Conservation (phyloP, 2,329 filamentous ascomycete species). For the Westerdykella ornata region DNA sequence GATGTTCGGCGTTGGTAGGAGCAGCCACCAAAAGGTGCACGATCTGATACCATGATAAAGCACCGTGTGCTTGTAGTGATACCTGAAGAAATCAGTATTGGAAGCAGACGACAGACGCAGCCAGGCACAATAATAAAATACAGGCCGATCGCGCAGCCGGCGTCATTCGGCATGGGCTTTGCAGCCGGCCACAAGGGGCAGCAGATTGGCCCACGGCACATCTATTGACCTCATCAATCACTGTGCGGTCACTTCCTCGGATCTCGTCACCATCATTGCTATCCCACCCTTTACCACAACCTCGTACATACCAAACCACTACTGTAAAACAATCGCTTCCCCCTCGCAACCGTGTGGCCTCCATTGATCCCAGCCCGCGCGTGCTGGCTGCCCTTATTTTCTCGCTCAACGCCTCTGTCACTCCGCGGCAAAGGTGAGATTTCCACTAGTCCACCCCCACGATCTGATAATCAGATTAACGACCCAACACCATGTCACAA, state of each 20-base stretch:
- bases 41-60: too few species aligned
- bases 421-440: constrained; percentile 11
- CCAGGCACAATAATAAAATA: too few species aligned
- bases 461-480: constrained; percentile 24
- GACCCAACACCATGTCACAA: constrained; percentile 4
- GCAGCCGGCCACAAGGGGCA: background rate
- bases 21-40: too few species aligned
- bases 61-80: too few species aligned
- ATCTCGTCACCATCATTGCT: background rate
- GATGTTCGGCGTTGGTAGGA: too few species aligned
- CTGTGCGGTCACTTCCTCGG: background rate
- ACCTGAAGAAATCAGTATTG: too few species aligned
- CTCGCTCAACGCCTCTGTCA: background rate
- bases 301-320: background rate
- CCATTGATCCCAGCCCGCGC: background rate
- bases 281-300: background rate
- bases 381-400: background rate
- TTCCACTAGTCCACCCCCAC: constrained; percentile 12
- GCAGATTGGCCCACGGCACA: background rate
- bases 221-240: background rate
- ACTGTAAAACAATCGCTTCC: background rate
- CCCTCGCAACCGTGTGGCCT: background rate
- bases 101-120: too few species aligned
- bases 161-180: too few species aligned
- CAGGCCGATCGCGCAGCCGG: too few species aligned